Evolutionary conservation across 495 filamentous ascomycete genomes (phyloP).

Genomic region (Pseudevernia furfuracea): DNA sequence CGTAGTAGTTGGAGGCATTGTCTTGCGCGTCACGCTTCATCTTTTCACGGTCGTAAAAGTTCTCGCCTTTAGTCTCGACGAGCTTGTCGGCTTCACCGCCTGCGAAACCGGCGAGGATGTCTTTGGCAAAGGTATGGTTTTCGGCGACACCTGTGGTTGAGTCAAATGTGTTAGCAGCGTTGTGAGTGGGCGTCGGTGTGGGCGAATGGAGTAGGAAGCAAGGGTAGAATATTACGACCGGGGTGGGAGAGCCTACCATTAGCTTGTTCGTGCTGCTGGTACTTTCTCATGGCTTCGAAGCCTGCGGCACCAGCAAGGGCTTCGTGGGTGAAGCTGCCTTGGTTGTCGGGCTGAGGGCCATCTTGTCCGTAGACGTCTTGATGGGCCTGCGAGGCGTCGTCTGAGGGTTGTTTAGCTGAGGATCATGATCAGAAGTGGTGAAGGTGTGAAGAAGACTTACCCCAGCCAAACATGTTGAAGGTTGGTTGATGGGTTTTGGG

Average conservation of each 20-base stretch:
- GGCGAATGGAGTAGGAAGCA: too few relatives aligned
- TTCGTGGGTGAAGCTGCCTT: slow-evolving; percentile 58
- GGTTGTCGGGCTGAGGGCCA: slow-evolving; percentile 29
- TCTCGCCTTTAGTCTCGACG: slow-evolving; percentile 63
- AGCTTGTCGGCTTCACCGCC: slow-evolving; percentile 67
- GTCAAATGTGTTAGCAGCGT: not conserved
- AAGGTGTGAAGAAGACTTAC: not conserved
- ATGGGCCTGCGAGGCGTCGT: slow-evolving; percentile 11
- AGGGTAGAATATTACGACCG: too few relatives aligned
- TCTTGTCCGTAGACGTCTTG: slow-evolving; percentile 13
- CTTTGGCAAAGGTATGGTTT: slow-evolving; percentile 62
- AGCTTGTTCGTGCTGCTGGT: slow-evolving; percentile 55
- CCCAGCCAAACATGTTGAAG: slow-evolving; percentile 7
- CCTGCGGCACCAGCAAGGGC: slow-evolving; percentile 61
- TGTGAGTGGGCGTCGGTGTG: not conserved
- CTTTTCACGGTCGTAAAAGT: slow-evolving; percentile 59
- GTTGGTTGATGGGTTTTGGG: not conserved
- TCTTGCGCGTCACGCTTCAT: slow-evolving; percentile 55
- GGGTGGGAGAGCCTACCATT: slow-evolving; percentile 45
- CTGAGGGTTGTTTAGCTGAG: not conserved
- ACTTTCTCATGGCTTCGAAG: slow-evolving; percentile 66
- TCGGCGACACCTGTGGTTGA: slow-evolving; percentile 47
- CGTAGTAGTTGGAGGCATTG: slow-evolving; percentile 7
- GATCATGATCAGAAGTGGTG: not conserved
- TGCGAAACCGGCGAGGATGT: slow-evolving; percentile 59